These are phyloP conservation scores for Paramyrothecium sp. DNA, from an alignment of 2,329 filamentous ascomycete species.

Conservation along the genomic window DNA sequence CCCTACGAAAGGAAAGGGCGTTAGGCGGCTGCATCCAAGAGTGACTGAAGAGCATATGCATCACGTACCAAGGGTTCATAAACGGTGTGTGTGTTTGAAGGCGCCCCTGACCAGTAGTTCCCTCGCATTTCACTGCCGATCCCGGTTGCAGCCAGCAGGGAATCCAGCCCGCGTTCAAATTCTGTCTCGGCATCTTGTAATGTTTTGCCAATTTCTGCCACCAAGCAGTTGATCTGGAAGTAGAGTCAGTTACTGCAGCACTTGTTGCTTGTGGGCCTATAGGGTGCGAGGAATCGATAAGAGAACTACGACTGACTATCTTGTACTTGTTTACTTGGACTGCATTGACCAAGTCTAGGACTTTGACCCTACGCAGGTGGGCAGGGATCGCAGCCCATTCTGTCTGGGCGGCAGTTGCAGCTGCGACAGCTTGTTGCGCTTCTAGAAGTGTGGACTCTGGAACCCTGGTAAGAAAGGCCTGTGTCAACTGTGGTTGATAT, in stretches of 20 bases:
- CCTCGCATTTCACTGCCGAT: slow-evolving; percentile 10
- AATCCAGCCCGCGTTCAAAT: slow-evolving; percentile 16
- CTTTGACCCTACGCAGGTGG: background rate
- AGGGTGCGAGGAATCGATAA: background rate
- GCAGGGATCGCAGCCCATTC: slow-evolving; percentile 4
- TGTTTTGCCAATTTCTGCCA: slow-evolving; percentile 17
- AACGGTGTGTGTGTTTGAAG: slow-evolving; percentile 10
- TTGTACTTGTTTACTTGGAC: slow-evolving; percentile 4
- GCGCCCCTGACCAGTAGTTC: slow-evolving; percentile 1
- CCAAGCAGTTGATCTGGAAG: slow-evolving; percentile 1
- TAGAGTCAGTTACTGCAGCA: too few relatives aligned
- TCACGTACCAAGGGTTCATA: slow-evolving; percentile 8
- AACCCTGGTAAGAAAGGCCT: slow-evolving; percentile 16
- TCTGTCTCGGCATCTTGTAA: slow-evolving; percentile 16
- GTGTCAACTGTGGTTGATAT: slow-evolving; percentile 6
- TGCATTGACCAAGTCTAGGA: slow-evolving; percentile 5
- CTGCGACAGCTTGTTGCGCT: slow-evolving; percentile 9
- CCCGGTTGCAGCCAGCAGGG: slow-evolving; percentile 13
- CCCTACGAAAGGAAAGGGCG: slow-evolving; percentile 2
- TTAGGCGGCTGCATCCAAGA: background rate
- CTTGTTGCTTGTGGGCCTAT: too few relatives aligned
- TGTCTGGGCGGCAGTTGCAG: slow-evolving; percentile 9
- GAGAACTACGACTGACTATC: slow-evolving; percentile 6
- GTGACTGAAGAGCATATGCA: background rate
- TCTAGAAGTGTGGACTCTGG: slow-evolving; percentile 17